Conservation (phyloP, 2,329 filamentous ascomycete genomes). For the Talaromyces rugulosus region DNA sequence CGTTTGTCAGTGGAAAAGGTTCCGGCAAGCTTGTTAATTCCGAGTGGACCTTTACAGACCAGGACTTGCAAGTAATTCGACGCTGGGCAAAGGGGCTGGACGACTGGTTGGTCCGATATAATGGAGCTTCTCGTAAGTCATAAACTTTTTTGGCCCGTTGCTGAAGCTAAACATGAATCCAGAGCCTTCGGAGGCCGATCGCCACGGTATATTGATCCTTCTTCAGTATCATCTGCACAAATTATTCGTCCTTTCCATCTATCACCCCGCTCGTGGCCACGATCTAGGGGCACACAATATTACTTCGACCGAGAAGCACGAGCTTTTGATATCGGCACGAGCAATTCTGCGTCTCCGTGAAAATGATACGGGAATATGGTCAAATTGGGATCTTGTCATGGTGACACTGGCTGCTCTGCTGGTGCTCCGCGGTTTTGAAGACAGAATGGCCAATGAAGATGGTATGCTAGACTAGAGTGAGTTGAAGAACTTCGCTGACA, state of each 20-base stretch:
- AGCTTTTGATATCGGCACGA: constrained; percentile 26
- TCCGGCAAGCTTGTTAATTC: constrained; percentile 10
- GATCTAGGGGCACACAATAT: constrained; percentile 25
- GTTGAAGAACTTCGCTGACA: background rate
- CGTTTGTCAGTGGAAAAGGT: constrained; percentile 20
- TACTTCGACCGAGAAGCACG: constrained; percentile 22
- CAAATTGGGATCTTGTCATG: constrained; percentile 29
- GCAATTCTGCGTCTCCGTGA: constrained; percentile 24
- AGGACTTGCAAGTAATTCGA: constrained; percentile 24
- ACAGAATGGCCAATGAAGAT: constrained; percentile 22
- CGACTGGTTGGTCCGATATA: constrained; percentile 27
- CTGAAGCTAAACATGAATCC: background rate
- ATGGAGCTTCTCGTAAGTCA: constrained; percentile 22
- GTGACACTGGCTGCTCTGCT: background rate
- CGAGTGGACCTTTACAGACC: constrained; percentile 21
- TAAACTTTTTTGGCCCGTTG: background rate
- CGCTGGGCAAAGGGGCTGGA: constrained; percentile 26
- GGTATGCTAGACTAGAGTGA: constrained; percentile 14
- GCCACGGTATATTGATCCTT: constrained; percentile 26
- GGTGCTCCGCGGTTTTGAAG: constrained; percentile 1
- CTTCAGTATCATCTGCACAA: constrained; percentile 30
- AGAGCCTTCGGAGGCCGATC: constrained; percentile 25
- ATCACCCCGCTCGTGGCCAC: constrained; percentile 26
- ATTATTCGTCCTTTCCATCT: constrained; percentile 27
- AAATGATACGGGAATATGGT: constrained; percentile 29